A percentile compares a stretch with the other conserved stretches of the same genome.
Conservation (phyloP, 805 yeast genomes). For the Ogataea nonfermentans region DNA sequence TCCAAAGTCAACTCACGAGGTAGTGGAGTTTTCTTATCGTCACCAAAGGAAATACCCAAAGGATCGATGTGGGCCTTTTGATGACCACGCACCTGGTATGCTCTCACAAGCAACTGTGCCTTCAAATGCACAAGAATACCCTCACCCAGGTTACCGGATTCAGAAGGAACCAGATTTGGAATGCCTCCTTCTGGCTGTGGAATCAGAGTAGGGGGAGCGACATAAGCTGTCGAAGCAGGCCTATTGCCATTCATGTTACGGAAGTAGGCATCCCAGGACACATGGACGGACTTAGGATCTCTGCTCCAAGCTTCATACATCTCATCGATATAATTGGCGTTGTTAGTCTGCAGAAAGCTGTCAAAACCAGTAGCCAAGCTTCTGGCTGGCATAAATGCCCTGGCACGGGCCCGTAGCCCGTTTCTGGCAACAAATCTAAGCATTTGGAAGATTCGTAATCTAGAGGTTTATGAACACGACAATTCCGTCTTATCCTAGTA, state of each 20-base stretch:
- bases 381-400: conserved; percentile 8
- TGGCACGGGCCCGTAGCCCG: conserved; percentile 22
- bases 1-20: conserved; percentile 91
- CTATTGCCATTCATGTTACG: conserved; percentile 73
- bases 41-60: conserved; percentile 84
- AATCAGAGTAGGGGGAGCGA: conserved; percentile 88
- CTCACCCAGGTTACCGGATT: conserved; percentile 52
- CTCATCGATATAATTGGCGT: conserved; percentile 93
- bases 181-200: conserved; percentile 80
- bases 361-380: conserved; percentile 49
- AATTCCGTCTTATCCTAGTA: conserved; percentile 1
- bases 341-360: conserved; percentile 76
- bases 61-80: conserved; percentile 95
- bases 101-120: conserved; percentile 94
- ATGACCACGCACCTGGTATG: conserved; percentile 98
- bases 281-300: conserved; percentile 90
- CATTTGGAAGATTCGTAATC: conserved; percentile 16
- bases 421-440: conserved; percentile 30
- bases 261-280: conserved; percentile 96
- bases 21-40: conserved; percentile 44
- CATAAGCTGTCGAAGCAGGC: conserved; percentile 73
- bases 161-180: conserved; percentile 55
- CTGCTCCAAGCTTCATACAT: conserved; percentile 94
- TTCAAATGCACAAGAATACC: conserved; percentile 86
- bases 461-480: conserved; percentile 3